phyloP scores from a whole-genome alignment of 2,329 filamentous ascomycete genomes.

The Amylocarpus encephaloides region DNA sequence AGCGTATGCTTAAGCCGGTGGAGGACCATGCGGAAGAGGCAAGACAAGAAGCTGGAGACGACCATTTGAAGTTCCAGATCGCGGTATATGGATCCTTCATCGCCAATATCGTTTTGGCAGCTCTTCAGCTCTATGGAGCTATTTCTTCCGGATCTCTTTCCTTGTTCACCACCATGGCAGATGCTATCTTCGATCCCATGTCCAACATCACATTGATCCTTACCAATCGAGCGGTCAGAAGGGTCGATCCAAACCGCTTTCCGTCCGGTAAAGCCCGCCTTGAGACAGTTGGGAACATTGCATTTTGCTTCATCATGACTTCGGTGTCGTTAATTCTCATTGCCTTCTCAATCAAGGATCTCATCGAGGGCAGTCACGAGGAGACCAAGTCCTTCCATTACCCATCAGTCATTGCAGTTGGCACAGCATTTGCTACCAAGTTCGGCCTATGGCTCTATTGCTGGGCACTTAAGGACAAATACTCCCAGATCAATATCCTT shows the following conservation, averaged over 20 bases:
- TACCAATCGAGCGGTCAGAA: constrained; percentile 79
- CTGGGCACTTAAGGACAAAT: constrained; percentile 82
- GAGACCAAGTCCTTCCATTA: constrained; percentile 64
- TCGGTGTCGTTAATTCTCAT: constrained; percentile 88
- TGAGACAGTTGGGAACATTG: constrained; percentile 92
- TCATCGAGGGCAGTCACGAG: constrained; percentile 45
- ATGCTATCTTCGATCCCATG: constrained; percentile 87
- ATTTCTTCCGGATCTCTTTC: constrained; percentile 84
- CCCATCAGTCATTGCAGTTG: constrained; percentile 78
- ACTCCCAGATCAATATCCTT: constrained; percentile 84
- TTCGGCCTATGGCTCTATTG: constrained; percentile 82
- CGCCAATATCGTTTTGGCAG: constrained; percentile 74
- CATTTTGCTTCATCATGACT: constrained; percentile 95
- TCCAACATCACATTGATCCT: constrained; percentile 84
- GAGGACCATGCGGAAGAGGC: constrained; percentile 84
- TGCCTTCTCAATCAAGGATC: constrained; percentile 72
- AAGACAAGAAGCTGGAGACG: constrained; percentile 67
- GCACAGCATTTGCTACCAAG: constrained; percentile 79
- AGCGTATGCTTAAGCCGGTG: constrained; percentile 84
- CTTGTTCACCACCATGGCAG: constrained; percentile 95
- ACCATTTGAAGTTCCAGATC: constrained; percentile 69
- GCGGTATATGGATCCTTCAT: constrained; percentile 62
- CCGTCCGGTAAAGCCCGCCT: constrained; percentile 90
- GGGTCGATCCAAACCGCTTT: constrained; percentile 79
- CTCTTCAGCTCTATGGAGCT: constrained; percentile 83